Conservation (phyloP, 2,329 filamentous ascomycete genomes). For the Aspergillus puulaauensis region DNA sequence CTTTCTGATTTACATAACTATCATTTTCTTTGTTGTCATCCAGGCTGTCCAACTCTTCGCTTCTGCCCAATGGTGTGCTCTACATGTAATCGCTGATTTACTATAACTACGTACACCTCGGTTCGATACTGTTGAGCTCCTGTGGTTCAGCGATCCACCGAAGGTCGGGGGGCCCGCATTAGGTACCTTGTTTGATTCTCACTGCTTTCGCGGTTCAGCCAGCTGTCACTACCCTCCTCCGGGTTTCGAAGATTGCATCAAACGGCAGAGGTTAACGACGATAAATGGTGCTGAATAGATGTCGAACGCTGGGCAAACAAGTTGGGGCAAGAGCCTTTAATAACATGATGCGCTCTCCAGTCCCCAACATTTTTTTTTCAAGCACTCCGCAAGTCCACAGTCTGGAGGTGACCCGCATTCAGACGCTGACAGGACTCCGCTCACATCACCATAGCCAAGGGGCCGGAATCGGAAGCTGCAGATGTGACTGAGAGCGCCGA, state of each 20-base stretch:
- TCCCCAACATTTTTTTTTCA: not conserved
- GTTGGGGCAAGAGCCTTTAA: too few relatives aligned
- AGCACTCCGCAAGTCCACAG: not conserved
- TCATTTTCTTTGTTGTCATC: not conserved
- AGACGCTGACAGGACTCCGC: constrained; percentile 4
- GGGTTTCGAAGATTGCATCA: not conserved
- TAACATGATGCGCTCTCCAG: not conserved
- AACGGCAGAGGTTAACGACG: not conserved
- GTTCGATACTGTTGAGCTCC: not conserved
- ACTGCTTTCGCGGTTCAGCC: not conserved
- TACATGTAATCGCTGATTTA: not conserved
- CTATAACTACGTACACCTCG: not conserved
- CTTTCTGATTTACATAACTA: not conserved
- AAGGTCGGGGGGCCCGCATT: not conserved
- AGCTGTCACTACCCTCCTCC: not conserved
- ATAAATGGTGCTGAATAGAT: not conserved
- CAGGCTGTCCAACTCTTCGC: not conserved
- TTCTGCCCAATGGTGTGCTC: not conserved
- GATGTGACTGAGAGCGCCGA: not conserved
- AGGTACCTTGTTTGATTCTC: not conserved
- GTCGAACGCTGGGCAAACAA: not conserved
- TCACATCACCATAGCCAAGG: not conserved
- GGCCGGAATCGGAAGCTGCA: not conserved
- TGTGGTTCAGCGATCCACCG: not conserved
- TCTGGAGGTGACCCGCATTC: constrained; percentile 8